Evolutionary conservation across 352 stramenopile species (phyloP).

Genomic region (Pilasporangium apinafurcum): DNA sequence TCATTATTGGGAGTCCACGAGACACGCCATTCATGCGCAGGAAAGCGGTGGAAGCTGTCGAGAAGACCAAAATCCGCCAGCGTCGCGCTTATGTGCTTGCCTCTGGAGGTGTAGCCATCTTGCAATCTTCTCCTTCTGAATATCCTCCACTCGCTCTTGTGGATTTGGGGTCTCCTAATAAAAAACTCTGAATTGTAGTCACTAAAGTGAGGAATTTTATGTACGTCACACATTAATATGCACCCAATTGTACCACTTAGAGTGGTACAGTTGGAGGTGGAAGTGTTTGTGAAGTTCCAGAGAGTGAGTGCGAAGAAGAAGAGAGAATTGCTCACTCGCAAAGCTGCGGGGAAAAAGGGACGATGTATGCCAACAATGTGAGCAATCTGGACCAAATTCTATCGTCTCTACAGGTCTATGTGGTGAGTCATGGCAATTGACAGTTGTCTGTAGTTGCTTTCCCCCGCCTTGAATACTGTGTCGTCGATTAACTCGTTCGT

Average conservation of each 20-base stretch:
- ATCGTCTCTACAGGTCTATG: conserved; percentile 78
- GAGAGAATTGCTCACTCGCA: not conserved
- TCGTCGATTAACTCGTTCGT: not conserved
- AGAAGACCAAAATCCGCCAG: conserved; percentile 18
- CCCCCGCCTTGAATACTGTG: not conserved
- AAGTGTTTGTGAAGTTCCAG: too few species aligned
- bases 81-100: conserved; percentile 31
- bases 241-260: too few species aligned
- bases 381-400: conserved; percentile 86
- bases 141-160: too few species aligned
- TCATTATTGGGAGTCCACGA: conserved; percentile 48
- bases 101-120: conserved; percentile 29
- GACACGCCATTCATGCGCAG: conserved; percentile 65
- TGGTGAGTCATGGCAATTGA: conserved; percentile 37
- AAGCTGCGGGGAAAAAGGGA: not conserved
- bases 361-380: conserved; percentile 83
- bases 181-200: too few species aligned
- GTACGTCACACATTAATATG: too few species aligned
- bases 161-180: too few species aligned
- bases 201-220: too few species aligned
- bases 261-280: too few species aligned
- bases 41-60: conserved; percentile 51
- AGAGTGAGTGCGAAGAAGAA: too few species aligned
- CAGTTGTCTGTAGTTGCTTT: too few species aligned
- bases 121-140: too few species aligned